Conservation (phyloP, 1,284 basidiomycete genomes). For the Sporisorium iseilematis-ciliati region DNA sequence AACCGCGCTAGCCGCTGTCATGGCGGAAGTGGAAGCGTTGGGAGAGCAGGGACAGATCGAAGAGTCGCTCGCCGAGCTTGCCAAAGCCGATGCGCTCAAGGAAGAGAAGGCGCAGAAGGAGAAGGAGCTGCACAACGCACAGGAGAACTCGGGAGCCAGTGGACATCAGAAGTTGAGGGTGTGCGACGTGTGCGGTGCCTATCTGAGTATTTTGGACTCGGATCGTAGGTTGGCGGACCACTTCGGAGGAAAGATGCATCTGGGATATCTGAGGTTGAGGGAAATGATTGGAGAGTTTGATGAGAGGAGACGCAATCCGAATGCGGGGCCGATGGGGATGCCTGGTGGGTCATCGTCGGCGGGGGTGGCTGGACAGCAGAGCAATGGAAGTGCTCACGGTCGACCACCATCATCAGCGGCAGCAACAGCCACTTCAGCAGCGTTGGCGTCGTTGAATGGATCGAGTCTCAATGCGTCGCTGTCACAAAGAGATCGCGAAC, state of each 20-base stretch:
- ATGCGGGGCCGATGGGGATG: slow-evolving; percentile 44
- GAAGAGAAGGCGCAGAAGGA: slow-evolving; percentile 96
- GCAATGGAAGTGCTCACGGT: slow-evolving; percentile 22
- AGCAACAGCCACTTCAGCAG: not conserved
- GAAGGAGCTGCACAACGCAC: slow-evolving; percentile 93
- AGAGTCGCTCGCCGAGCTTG: slow-evolving; percentile 96
- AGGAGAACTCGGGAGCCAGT: slow-evolving; percentile 97
- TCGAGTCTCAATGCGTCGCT: slow-evolving; percentile 7
- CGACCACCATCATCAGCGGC: slow-evolving; percentile 5
- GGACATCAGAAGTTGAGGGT: slow-evolving; percentile 99
- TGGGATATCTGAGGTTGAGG: slow-evolving; percentile 96
- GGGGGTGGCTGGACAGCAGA: slow-evolving; percentile 10
- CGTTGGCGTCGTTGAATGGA: slow-evolving; percentile 13
- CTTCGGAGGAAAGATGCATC: slow-evolving; percentile 99
- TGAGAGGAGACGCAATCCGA: slow-evolving; percentile 41
- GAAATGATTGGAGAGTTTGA: slow-evolving; percentile 85
- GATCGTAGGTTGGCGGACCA: slow-evolving; percentile 98
- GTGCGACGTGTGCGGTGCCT: slow-evolving; percentile 99
- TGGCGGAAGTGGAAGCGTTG: slow-evolving; percentile 94
- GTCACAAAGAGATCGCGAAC: slow-evolving; percentile 42
- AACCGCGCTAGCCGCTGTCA: slow-evolving; percentile 96
- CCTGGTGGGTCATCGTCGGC: slow-evolving; percentile 13
- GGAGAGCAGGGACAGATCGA: slow-evolving; percentile 99
- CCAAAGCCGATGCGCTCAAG: slow-evolving; percentile 96
- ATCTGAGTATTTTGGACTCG: slow-evolving; percentile 95